Evolutionary conservation across 176 grass and related monocot species (phyloP), one percentile per base, ranked within the genome.

Genomic region (Cenchrus fungigraminus): DNA sequence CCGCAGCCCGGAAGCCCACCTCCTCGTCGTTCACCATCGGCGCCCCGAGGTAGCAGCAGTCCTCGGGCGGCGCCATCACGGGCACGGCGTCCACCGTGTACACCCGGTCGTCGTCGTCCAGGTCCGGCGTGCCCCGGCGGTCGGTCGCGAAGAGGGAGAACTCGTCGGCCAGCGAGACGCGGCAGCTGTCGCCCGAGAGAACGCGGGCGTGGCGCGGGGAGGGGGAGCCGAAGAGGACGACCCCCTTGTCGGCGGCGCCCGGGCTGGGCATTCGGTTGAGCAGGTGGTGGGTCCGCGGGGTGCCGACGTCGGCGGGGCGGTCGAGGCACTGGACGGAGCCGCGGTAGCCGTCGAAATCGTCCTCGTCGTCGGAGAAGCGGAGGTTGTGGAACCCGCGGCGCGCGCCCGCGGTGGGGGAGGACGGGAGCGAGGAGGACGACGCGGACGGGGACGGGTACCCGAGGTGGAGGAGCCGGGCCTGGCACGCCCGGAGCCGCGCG

Each of bases 1-100:
- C 2, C 9, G 4, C 71, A 15, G 22, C 44, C 4, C 5, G 5
- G 19, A 43, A 14, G 9, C 13, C 31, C 64, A 34, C 12, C 32
- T 64, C 8, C 64, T 64, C 8, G 81, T 78, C 61, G 3, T 40
- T 40, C 37, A 2, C 37, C 37, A 40, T 40, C 37, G 37, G 37
- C 37, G 37, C 37, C 44, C 68, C 44, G 3, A 81, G 67, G 79
- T 86, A 77, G 76, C 59, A 28, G 51, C 67, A 57, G 55, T 92
- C 63, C 25, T 97, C 86, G 0, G 78, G 68, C 11, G 68, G 68
- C 11, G 68, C 66, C 12, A 79, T 64, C 2, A 88, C 62, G 0
- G 86, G 81, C 83, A 89, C 89, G 0, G 89, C 87, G 37, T 93
- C 93, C 3, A 98, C 86, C 5, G 89, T 93, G 77, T 88, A 98